Evolutionary conservation across 1,284 basidiomycete species (phyloP).

Genomic region (Cutaneotrichosporon sp.): DNA sequence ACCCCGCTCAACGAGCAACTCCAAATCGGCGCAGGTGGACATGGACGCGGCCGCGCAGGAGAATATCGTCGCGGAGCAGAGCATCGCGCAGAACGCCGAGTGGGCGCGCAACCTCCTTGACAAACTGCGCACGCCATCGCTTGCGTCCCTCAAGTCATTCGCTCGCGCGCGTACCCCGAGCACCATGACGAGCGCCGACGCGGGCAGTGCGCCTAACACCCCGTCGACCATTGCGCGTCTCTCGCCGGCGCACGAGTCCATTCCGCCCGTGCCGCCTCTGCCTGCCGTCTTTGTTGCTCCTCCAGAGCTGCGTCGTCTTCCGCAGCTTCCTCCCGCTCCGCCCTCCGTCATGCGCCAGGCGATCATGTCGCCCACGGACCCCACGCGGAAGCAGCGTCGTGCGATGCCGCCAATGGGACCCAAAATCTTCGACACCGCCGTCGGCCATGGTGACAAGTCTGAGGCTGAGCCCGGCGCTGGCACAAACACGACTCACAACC

Average conservation of each 20-base stretch:
- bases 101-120: conserved; percentile 1
- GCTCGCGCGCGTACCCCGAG: no score
- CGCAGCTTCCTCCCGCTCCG: background rate
- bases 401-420: background rate
- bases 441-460: no score
- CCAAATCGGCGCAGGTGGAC: background rate
- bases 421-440: background rate
- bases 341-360: background rate
- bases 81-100: conserved; percentile 7
- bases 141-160: background rate
- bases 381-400: no score
- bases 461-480: background rate
- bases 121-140: background rate
- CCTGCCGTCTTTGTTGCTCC: background rate
- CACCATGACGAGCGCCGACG: background rate
- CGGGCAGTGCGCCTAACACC: background rate
- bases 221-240: background rate
- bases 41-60: background rate
- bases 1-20: background rate
- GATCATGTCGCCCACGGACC: background rate
- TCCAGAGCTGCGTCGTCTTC: background rate
- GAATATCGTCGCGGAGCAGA: background rate
- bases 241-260: background rate
- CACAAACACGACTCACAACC: background rate
- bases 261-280: background rate